Percentiles rank a stretch among this genome's conserved stretches.
These are phyloP conservation scores for Talaromyces sp. DNA, from an alignment of 2,329 filamentous ascomycete genomes.

Conservation along the genomic window DNA sequence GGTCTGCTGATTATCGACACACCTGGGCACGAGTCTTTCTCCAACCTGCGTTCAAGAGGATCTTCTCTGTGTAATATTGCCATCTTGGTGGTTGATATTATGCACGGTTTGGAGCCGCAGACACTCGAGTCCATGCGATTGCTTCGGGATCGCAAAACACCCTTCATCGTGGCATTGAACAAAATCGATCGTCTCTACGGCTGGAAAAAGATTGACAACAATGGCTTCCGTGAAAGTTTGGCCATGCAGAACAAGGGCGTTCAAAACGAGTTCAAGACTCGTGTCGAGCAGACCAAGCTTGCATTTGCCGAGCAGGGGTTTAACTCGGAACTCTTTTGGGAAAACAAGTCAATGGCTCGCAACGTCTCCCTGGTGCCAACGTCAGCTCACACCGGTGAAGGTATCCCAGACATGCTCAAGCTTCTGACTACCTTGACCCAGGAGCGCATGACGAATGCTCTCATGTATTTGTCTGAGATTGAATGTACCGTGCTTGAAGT, in stretches of 20 bases:
- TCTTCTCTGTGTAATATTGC: conserved; percentile 99
- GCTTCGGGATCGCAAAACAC: conserved; percentile 87
- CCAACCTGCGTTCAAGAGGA: conserved; percentile 91
- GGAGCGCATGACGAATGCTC: conserved; percentile 91
- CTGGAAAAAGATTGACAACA: conserved; percentile 98
- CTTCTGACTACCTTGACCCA: conserved; percentile 87
- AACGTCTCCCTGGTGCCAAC: conserved; percentile 95
- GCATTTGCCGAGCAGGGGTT: conserved; percentile 95
- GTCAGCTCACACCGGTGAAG: conserved; percentile 96
- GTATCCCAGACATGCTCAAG: conserved; percentile 98
- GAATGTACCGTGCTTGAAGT: conserved; percentile 98
- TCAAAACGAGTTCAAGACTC: conserved; percentile 88
- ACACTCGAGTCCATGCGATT: conserved; percentile 96
- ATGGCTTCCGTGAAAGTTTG: conserved; percentile 92
- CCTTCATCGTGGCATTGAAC: conserved; percentile 97
- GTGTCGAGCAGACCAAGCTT: conserved; percentile 84
- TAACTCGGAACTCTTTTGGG: conserved; percentile 93
- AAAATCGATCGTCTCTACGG: conserved; percentile 99
- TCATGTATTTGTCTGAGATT: conserved; percentile 98
- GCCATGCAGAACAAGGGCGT: conserved; percentile 86
- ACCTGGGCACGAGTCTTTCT: conserved; percentile 99
- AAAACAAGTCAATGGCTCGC: conserved; percentile 95
- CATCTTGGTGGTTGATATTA: conserved; percentile 97
- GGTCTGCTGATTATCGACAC: conserved; percentile 97
- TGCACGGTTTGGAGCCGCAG: conserved; percentile 97